Evolutionary conservation across 1,284 basidiomycete genomes (phyloP), one percentile per base, ranked within the genome.

Genomic region (Mycena citricolor): DNA sequence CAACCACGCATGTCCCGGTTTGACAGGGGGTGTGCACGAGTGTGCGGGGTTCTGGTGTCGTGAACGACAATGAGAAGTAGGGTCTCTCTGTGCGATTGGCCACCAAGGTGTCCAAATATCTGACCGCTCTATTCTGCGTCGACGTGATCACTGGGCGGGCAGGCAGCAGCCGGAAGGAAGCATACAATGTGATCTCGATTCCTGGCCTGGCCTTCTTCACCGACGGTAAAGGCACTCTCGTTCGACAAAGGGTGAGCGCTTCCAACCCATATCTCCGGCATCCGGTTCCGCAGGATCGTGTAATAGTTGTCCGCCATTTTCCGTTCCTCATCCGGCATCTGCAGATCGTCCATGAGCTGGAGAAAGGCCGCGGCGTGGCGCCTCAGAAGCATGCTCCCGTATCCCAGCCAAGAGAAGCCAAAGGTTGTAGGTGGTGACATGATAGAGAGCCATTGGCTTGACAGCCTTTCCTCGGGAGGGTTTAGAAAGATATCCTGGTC

Each of bases 261-360:
- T 11, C 31, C 38, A 11, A 36, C 44, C 47, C 52, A 51, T 20
- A 50, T 24, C 25, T 54, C 52, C 10, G 52, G 48, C 31, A 47
- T 24, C 17, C 14, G 24, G 20, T 33, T 39, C 12, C 35, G 24
- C 38, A 86, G 62, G 41, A 86, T 66, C 4, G 80, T 70, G 57
- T 76, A 86, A 54, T 83, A 84, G 52, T 85, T 86, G 57, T 86
- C 83, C 2, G 81, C 79, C 81, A 83, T 85, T 51, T 74, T 71
- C 56, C 70, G 64, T 53, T 82, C 74, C 30, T 77, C 76, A 4
- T 68, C 59, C 0, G 74, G 65, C 25, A 70, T 61, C 29, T 74
- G 65, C 29, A 83, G 59, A 22, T 47, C 40, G 11, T 63, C 55
- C 54, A 84, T 61, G 17, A 82, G 62, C 11, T 61, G 57, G 5